These are phyloP conservation scores for Dioscorea cayenensis DNA, from an alignment of 116 monocot species.

Conservation along the genomic window DNA sequence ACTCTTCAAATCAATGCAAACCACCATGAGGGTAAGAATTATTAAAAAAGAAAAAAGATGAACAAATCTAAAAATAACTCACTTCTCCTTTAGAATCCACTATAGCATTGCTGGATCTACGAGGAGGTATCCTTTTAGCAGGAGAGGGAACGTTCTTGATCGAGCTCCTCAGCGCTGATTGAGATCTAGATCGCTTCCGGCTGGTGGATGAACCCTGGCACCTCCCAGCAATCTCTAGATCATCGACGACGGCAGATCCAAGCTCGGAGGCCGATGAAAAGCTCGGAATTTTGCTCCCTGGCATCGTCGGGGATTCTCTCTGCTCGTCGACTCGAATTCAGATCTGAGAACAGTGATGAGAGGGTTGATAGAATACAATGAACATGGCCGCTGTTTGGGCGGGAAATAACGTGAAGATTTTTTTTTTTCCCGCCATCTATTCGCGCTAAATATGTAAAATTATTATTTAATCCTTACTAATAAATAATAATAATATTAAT, in stretches of 20 bases:
- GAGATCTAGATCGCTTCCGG: slow-evolving; percentile 17
- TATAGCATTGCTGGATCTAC: background rate
- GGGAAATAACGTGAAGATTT: background rate
- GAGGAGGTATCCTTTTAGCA: slow-evolving; percentile 17
- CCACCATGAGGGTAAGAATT: background rate
- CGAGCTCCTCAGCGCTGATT: slow-evolving; percentile 12
- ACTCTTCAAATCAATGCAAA: too few relatives aligned
- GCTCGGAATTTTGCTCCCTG: background rate
- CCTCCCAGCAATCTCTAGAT: background rate
- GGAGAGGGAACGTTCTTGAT: slow-evolving; percentile 7
- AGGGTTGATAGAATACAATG: too few relatives aligned
- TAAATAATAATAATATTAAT: too few relatives aligned
- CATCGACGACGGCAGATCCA: background rate
- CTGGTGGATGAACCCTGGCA: background rate
- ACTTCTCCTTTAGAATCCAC: slow-evolving; percentile 9
- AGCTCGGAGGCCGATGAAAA: background rate
- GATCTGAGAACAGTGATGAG: background rate
- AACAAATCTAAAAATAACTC: background rate
- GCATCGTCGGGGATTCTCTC: background rate
- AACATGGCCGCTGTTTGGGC: background rate
- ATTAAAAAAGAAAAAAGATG: background rate
- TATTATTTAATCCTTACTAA: too few relatives aligned
- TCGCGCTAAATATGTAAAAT: too few relatives aligned
- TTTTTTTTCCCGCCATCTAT: background rate
- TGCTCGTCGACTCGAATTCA: background rate